Conservation (phyloP, 2,329 filamentous ascomycete genomes). For the Sporothrix dimorphospora region DNA sequence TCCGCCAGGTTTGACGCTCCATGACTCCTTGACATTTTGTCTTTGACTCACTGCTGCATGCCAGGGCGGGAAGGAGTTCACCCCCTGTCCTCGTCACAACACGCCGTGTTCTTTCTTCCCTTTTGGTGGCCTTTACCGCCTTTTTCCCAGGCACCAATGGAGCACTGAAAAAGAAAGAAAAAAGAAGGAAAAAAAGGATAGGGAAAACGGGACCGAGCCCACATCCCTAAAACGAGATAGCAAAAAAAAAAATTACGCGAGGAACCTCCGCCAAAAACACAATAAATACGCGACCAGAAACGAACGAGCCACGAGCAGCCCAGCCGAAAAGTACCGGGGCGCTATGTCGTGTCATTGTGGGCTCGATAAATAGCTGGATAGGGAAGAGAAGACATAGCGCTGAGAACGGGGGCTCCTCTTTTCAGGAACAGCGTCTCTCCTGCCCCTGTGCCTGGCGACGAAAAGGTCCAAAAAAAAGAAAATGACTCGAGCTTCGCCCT, state of each 20-base stretch:
- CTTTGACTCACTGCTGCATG: neutral
- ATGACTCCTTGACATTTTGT: neutral
- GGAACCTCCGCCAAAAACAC: neutral
- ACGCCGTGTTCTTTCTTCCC: neutral
- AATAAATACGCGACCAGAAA: constrained; percentile 2
- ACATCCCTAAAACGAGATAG: neutral
- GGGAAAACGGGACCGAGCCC: neutral
- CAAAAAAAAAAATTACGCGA: neutral
- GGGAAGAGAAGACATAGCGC: neutral
- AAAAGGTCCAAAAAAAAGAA: neutral
- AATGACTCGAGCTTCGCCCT: too few relatives aligned
- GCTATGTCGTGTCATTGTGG: neutral
- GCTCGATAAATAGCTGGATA: too few relatives aligned
- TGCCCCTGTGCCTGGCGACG: neutral
- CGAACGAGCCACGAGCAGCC: too few relatives aligned
- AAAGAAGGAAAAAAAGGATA: neutral
- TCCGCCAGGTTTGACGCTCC: neutral
- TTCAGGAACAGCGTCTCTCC: neutral
- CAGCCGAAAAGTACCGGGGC: too few relatives aligned
- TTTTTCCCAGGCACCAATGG: neutral
- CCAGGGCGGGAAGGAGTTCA: neutral
- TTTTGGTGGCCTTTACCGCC: constrained; percentile 7
- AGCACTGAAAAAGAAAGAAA: neutral
- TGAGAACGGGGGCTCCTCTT: neutral
- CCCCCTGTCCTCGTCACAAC: neutral